Evolutionary conservation across 108 stramenopile species (phyloP).

Genomic region (Pinguiococcus pyrenoidosus): DNA sequence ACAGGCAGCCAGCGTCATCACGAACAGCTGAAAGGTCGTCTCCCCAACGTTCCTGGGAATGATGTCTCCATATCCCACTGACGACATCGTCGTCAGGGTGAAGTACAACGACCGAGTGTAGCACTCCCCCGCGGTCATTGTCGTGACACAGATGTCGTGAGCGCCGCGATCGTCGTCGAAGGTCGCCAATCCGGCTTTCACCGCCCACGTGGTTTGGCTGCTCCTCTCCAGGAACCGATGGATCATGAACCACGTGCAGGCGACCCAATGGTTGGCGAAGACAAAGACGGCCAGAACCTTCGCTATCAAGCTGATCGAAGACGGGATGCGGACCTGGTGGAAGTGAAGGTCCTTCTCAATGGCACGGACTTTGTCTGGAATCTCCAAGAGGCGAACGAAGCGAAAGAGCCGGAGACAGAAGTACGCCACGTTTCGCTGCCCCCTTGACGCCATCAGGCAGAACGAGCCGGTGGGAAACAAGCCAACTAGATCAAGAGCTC

Average conservation of each 20-base stretch:
- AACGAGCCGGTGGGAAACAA: constrained; percentile 20
- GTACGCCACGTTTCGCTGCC: background rate
- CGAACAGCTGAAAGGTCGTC: constrained; percentile 18
- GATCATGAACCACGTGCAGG: constrained; percentile 48
- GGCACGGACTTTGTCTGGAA: constrained; percentile 17
- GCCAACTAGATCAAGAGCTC: constrained; percentile 23
- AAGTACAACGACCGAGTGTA: constrained; percentile 41
- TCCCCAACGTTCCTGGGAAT: constrained; percentile 33
- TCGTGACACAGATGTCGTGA: constrained; percentile 30
- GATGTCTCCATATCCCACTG: constrained; percentile 48
- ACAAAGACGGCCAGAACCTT: constrained; percentile 26
- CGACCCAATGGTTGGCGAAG: constrained; percentile 39
- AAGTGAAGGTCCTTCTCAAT: constrained; percentile 22
- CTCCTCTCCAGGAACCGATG: constrained; percentile 41
- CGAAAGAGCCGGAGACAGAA: constrained; percentile 19
- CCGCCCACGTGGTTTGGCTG: constrained; percentile 32
- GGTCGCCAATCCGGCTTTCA: too few species aligned
- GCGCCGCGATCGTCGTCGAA: constrained; percentile 15
- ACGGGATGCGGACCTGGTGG: constrained; percentile 20
- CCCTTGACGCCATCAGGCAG: background rate
- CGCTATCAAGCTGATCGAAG: constrained; percentile 17
- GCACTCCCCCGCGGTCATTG: constrained; percentile 21
- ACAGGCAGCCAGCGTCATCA: background rate
- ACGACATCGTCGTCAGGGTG: constrained; percentile 34
- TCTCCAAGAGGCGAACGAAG: constrained; percentile 22